Base-by-base conservation (phyloP, 805 yeast genomes). In the Danielia reshetovae region DNA sequence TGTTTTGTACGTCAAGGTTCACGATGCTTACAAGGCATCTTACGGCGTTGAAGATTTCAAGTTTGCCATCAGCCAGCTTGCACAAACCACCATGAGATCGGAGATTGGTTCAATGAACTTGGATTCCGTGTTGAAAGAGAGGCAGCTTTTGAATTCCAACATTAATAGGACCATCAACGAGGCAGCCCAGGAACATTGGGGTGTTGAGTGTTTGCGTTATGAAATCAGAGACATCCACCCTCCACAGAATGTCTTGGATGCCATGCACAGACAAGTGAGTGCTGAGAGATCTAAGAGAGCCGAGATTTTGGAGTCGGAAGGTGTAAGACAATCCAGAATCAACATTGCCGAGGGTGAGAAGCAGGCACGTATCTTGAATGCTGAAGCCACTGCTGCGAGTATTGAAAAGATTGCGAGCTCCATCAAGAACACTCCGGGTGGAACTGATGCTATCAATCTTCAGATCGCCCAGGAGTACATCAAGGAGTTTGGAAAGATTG, bases 141-240 rank as follows among this genome's bases (percentile, higher is more conserved):
- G 95, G 57, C 89, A 82, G 54, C 53, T 72, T 21, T 70, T 85
- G 47, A 85, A 85, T 59, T 58, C 60, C 45, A 82, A 83, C 61
- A 85, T 85, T 58, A 85, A 88, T 36, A 53, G 68, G n/a, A 85
- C 81, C 4, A 77, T 85, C 52, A 85, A 86, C 55, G 93, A 84
- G 51, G 95, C 95, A 11, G 85, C 95, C 9, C 64, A 66, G 36
- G 87, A 77, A 34, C 65, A 63, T 37, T 85, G 95, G 95, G 95
- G 95, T 36, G 80, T 85, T 38, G 72, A 75, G 51, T 86, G 94
- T 54, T 66, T 85, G 42, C 74, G 95, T 52, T 85, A 86, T 59
- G 95, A 85, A 58, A 85, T 85, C 60, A 75, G 88, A 52, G 95
- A 85, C 54, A 85, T 85, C 40, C 88, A 85, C 55, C 95, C 95